phyloP scores from a whole-genome alignment of 2,329 filamentous ascomycete species.

The Seiridium unicorne region DNA sequence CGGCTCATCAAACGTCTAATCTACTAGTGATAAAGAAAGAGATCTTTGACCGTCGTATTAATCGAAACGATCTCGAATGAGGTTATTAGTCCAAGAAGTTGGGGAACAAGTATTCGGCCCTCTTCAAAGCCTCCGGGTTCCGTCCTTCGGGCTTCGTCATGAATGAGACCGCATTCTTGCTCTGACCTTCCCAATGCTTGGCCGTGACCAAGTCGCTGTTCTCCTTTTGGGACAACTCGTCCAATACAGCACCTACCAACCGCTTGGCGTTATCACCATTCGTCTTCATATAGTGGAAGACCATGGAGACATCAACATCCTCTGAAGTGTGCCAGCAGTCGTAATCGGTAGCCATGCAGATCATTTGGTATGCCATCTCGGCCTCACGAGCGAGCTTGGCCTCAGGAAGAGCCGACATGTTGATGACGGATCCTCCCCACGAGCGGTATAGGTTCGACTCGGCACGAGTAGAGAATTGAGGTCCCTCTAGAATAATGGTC shows the following conservation, averaged over 20 bases:
- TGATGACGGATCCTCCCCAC: slow-evolving; percentile 94
- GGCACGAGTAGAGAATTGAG: slow-evolving; percentile 93
- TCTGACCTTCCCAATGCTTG: slow-evolving; percentile 76
- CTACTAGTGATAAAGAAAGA: too few relatives aligned
- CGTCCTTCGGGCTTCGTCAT: slow-evolving; percentile 81
- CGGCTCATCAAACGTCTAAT: too few relatives aligned
- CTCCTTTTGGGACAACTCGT: slow-evolving; percentile 78
- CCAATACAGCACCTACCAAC: slow-evolving; percentile 82
- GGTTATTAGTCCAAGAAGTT: slow-evolving; percentile 58
- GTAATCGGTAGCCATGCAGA: slow-evolving; percentile 99
- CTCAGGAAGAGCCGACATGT: slow-evolving; percentile 96
- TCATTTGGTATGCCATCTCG: slow-evolving; percentile 96
- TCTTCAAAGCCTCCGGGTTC: slow-evolving; percentile 72
- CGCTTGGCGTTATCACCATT: slow-evolving; percentile 85
- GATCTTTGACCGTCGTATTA: too few relatives aligned
- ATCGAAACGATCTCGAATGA: too few relatives aligned
- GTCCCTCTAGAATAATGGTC: slow-evolving; percentile 66
- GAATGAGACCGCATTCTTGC: slow-evolving; percentile 73
- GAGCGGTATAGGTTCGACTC: slow-evolving; percentile 93
- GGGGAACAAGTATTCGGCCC: slow-evolving; percentile 83
- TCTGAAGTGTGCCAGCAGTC: slow-evolving; percentile 91
- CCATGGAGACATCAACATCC: slow-evolving; percentile 93
- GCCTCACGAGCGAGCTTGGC: slow-evolving; percentile 95
- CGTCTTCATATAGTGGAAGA: slow-evolving; percentile 93
- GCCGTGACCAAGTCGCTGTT: slow-evolving; percentile 73